Evolutionary conservation across 805 yeast genomes (phyloP).

Genomic region (Yarrowia keelungensis): DNA sequence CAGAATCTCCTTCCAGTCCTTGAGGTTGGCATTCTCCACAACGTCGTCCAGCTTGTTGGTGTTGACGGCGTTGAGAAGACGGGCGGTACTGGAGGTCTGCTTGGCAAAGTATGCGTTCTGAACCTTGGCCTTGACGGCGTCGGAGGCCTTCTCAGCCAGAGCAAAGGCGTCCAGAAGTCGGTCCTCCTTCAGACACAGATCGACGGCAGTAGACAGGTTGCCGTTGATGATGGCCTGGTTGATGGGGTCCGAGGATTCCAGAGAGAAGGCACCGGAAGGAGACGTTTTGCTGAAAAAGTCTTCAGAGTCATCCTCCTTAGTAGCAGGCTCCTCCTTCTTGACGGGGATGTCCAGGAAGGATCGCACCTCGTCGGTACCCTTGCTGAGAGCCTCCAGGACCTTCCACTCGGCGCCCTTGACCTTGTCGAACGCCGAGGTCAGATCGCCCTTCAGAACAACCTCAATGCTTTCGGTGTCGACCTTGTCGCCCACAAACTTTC

Average conservation of each 20-base stretch:
- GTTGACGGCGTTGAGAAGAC: constrained; percentile 72
- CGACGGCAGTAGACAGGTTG: constrained; percentile 70
- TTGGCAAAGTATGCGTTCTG: constrained; percentile 72
- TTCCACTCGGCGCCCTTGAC: constrained; percentile 38
- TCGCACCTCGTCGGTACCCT: constrained; percentile 30
- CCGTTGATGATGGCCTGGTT: constrained; percentile 64
- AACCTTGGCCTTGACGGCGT: constrained; percentile 66
- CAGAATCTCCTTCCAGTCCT: constrained; percentile 86
- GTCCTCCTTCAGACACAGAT: constrained; percentile 66
- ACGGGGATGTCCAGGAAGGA: constrained; percentile 28
- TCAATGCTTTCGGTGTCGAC: constrained; percentile 55
- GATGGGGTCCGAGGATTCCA: constrained; percentile 49
- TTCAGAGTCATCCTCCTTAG: constrained; percentile 46
- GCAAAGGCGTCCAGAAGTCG: constrained; percentile 80
- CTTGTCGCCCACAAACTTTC: constrained; percentile 54
- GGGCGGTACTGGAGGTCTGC: constrained; percentile 62
- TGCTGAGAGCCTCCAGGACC: constrained; percentile 36
- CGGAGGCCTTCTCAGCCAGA: constrained; percentile 69
- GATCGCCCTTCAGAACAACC: constrained; percentile 62
- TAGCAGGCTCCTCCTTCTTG: constrained; percentile 40
- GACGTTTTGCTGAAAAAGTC: constrained; percentile 46
- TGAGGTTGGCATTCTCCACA: constrained; percentile 75
- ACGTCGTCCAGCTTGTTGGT: constrained; percentile 66
- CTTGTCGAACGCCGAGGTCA: constrained; percentile 46
- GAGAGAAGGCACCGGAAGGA: constrained; percentile 49